phyloP scores from a whole-genome alignment of 2,329 filamentous ascomycete genomes.

The Alternaria consortialis region DNA sequence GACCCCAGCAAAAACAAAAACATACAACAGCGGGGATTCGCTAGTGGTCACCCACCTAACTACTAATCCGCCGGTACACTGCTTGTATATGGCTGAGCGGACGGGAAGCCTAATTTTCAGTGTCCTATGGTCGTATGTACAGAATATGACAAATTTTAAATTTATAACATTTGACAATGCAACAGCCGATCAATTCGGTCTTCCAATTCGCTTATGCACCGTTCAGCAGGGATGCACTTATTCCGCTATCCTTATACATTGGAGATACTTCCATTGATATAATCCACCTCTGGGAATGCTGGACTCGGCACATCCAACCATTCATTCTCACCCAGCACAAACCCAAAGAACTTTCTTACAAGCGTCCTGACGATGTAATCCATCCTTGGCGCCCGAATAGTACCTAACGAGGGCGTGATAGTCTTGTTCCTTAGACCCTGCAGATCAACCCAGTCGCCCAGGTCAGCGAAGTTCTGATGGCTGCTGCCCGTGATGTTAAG shows the following conservation, averaged over 20 bases:
- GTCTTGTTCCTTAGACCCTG: slow-evolving; percentile 26
- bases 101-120: not conserved
- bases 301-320: slow-evolving; percentile 11
- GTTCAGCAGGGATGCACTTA: too few relatives aligned
- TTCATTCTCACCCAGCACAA: slow-evolving; percentile 18
- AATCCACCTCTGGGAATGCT: not conserved
- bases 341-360: slow-evolving; percentile 23
- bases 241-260: not conserved
- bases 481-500: slow-evolving; percentile 24
- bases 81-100: too few relatives aligned
- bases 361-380: slow-evolving; percentile 23
- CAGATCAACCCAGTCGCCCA: slow-evolving; percentile 35
- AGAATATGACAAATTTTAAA: not conserved
- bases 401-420: slow-evolving; percentile 18
- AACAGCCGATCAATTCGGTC: too few relatives aligned
- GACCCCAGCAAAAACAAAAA: too few relatives aligned
- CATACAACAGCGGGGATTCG: too few relatives aligned
- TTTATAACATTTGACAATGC: not conserved
- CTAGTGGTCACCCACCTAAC: too few relatives aligned
- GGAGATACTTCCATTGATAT: not conserved
- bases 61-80: too few relatives aligned
- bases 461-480: slow-evolving; percentile 36
- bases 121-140: not conserved
- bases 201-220: too few relatives aligned
- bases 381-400: slow-evolving; percentile 31